These are phyloP conservation scores for Novymonas esmeraldas DNA, from an alignment of 208 protist species.

Conservation along the genomic window DNA sequence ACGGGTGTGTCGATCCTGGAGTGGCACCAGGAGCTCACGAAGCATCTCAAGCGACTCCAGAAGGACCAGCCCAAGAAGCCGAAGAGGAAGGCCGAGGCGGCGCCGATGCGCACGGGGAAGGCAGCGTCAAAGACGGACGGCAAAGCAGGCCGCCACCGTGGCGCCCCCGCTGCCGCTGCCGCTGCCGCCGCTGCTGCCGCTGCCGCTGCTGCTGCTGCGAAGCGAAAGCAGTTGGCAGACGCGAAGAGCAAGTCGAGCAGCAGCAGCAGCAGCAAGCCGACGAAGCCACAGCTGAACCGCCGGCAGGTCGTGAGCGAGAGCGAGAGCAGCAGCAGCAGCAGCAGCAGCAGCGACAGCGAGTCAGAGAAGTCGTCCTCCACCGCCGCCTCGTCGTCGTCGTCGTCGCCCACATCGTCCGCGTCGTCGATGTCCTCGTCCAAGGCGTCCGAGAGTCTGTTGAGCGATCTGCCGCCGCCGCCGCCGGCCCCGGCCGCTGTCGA, in stretches of 20 bases:
- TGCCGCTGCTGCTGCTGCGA: neutral
- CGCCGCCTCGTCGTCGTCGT: neutral
- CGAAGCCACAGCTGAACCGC: neutral
- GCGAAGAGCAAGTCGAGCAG: no score
- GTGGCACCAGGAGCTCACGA: conserved; percentile 32
- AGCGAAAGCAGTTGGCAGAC: conserved; percentile 2
- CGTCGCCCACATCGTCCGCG: neutral
- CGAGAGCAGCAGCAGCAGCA: neutral
- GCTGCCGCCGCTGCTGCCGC: neutral
- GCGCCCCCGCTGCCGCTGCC: neutral
- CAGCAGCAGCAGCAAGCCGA: conserved; percentile 1
- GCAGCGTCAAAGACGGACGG: conserved; percentile 10
- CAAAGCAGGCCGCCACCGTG: no score
- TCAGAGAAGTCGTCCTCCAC: neutral
- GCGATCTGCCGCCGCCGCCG: neutral
- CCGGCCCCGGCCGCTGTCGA: neutral
- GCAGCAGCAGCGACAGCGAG: neutral
- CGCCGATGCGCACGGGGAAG: neutral
- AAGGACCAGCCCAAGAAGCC: neutral
- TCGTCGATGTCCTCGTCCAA: neutral
- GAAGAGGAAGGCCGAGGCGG: conserved; percentile 14
- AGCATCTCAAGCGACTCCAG: conserved; percentile 22
- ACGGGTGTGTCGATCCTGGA: conserved; percentile 37
- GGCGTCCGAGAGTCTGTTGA: neutral
- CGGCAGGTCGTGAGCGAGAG: neutral